Evolutionary conservation across 768 basidiomycete species (phyloP).

Genomic region (Podaxis sp.): DNA sequence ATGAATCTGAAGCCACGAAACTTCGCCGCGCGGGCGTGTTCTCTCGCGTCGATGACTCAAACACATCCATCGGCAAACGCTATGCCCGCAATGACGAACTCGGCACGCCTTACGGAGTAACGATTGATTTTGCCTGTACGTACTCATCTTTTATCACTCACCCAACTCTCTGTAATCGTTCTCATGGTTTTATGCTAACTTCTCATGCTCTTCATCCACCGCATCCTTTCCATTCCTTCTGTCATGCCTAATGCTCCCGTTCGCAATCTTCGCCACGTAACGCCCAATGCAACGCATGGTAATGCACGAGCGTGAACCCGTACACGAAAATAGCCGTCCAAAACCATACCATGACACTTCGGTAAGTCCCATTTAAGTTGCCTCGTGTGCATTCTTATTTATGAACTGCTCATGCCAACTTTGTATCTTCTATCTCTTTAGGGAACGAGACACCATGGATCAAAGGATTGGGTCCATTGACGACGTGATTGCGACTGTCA

Average conservation of each 20-base stretch:
- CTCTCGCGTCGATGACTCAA: conserved; percentile 93
- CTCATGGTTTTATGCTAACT: background rate
- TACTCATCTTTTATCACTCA: conserved; percentile 13
- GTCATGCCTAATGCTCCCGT: background rate
- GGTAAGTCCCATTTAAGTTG: conserved; percentile 45
- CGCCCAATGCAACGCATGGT: background rate
- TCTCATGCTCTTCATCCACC: background rate
- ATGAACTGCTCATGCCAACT: background rate
- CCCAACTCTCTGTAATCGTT: background rate
- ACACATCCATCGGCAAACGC: conserved; percentile 91
- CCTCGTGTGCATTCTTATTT: conserved; percentile 8
- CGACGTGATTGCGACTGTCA: conserved; percentile 78
- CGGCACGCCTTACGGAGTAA: conserved; percentile 95
- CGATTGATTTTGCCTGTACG: conserved; percentile 86
- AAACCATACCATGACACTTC: conserved; percentile 91
- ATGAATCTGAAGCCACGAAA: conserved; percentile 58
- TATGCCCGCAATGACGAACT: conserved; percentile 98
- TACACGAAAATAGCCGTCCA: conserved; percentile 60
- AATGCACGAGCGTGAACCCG: background rate
- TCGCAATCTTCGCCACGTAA: background rate
- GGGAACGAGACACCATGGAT: conserved; percentile 92
- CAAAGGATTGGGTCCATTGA: conserved; percentile 91
- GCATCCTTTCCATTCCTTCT: background rate
- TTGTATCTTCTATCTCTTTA: conserved; percentile 24
- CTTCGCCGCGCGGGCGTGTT: conserved; percentile 87